Percentiles rank a stretch among this genome's conserved stretches.
Conservation (phyloP, 441 rosid genomes). For the Aleurites moluccanus region DNA sequence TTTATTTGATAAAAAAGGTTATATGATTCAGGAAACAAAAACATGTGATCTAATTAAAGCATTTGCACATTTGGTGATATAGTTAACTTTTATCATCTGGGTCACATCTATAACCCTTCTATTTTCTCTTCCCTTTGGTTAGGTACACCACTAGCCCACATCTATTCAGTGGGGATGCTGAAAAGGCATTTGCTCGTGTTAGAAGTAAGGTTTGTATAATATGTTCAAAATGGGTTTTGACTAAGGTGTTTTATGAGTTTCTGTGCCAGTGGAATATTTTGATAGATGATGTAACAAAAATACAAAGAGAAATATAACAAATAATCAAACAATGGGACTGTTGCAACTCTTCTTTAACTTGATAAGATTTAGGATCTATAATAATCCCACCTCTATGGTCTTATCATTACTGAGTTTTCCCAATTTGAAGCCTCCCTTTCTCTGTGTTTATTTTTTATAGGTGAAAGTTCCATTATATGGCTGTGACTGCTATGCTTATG, state of each 20-base stretch:
- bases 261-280: background rate
- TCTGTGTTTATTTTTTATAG: conserved; percentile 36
- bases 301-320: background rate
- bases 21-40: background rate
- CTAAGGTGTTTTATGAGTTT: background rate
- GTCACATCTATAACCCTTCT: background rate
- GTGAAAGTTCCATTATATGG: conserved; percentile 92
- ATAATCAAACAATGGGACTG: background rate
- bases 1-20: background rate
- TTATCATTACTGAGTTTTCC: background rate
- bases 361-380: background rate
- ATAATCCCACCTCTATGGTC: background rate
- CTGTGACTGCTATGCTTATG: conserved; percentile 97
- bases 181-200: conserved; percentile 79
- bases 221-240: background rate
- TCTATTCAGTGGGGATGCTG: conserved; percentile 78
- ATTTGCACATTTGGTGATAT: background rate
- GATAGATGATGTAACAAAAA: background rate
- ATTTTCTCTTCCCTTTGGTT: conserved; percentile 8
- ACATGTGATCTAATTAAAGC: conserved; percentile 8
- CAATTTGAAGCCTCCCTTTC: background rate
- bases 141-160: conserved; percentile 99
- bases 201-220: conserved; percentile 65
- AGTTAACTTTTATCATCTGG: background rate
- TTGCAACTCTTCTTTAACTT: background rate